phyloP scores from a whole-genome alignment of 2,329 filamentous ascomycete species.

The Talaromyces sp. region DNA sequence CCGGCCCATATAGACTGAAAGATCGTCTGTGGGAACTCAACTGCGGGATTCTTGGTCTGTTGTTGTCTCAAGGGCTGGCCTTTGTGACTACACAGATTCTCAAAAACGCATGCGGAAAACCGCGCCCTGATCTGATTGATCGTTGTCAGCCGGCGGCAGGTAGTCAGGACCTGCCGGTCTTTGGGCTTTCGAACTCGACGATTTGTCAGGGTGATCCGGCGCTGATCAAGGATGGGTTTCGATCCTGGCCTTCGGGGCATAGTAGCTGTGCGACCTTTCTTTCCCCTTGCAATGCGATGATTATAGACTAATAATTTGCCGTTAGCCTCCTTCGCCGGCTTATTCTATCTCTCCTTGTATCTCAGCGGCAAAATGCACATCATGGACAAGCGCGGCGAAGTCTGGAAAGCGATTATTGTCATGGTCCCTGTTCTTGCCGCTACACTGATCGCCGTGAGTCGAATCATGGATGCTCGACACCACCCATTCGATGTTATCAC shows the following conservation, averaged over 20 bases:
- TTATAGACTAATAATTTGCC: conserved; percentile 13
- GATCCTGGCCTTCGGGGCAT: conserved; percentile 58
- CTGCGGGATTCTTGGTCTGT: conserved; percentile 57
- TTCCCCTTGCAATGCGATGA: conserved; percentile 17
- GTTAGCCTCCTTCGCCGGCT: conserved; percentile 55
- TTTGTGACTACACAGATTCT: conserved; percentile 58
- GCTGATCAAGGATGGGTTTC: conserved; percentile 58
- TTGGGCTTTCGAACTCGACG: conserved; percentile 44
- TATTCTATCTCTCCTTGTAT: conserved; percentile 60
- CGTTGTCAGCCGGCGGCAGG: conserved; percentile 47
- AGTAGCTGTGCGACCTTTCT: conserved; percentile 48
- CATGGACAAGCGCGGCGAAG: conserved; percentile 58
- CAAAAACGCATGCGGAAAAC: conserved; percentile 60
- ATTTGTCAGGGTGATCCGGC: conserved; percentile 52
- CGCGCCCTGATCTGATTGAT: conserved; percentile 57
- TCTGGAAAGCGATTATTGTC: conserved; percentile 57
- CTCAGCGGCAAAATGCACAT: conserved; percentile 59
- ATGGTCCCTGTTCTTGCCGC: conserved; percentile 54
- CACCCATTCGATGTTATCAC: conserved; percentile 61
- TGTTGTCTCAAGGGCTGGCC: conserved; percentile 52
- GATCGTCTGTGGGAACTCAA: conserved; percentile 62
- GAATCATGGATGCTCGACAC: conserved; percentile 61
- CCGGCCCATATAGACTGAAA: conserved; percentile 51
- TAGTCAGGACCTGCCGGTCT: conserved; percentile 36
- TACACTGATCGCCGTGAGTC: conserved; percentile 53